Evolutionary conservation across 179 eudicot genomes (phyloP), one percentile per base, ranked within the genome.

Genomic region (Carnegiea gigantea): DNA sequence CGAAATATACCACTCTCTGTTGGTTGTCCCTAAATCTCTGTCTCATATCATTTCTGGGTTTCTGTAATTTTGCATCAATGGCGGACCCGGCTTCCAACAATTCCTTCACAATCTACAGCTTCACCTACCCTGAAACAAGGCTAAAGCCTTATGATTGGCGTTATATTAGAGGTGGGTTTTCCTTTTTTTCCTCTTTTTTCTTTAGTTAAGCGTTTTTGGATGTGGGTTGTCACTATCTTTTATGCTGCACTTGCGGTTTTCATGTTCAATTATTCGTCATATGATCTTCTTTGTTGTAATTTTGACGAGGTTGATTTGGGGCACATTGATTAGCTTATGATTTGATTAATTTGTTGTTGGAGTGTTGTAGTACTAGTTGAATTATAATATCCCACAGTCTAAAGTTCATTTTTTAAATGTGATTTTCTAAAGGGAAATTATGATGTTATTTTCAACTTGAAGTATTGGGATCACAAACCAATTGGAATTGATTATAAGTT

Each of bases 71-170:
- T 76, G 38, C 21, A 77, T 83, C 79, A 68, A 67, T 15, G 73
- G 85, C 84, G 33, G 85, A 79, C 67, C 49, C 80, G 23, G 44
- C 40, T 76, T 72, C 80, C 10, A 82, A 75, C 76, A 90, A 89
- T 82, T 90, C 92, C 6, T 84, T 88, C 85, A 88, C 90, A 28
- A 57, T 92, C 70, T 95, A 94, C 73, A 95, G 92, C 88, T 90
- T 90, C 76, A 88, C 76, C 20, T 95, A 94, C 85, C 87, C 93
- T 1, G 81, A 77, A 76, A 92, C 90, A n/a, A 86, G 59, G 90
- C 93, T 95, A 79, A 86, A 68, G 30, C 98, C 98, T 67, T 95
- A 83, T 70, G 90, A 92, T 9, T 94, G 97, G 97, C 94, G 95
- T 72, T 95, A 93, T 79, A 90, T 95, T 75, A 92, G 90, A 92